A percentile compares a stretch with the other conserved stretches of the same genome.
phyloP scores from a whole-genome alignment of 2,329 filamentous ascomycete genomes.

The Cercospora zeina region DNA sequence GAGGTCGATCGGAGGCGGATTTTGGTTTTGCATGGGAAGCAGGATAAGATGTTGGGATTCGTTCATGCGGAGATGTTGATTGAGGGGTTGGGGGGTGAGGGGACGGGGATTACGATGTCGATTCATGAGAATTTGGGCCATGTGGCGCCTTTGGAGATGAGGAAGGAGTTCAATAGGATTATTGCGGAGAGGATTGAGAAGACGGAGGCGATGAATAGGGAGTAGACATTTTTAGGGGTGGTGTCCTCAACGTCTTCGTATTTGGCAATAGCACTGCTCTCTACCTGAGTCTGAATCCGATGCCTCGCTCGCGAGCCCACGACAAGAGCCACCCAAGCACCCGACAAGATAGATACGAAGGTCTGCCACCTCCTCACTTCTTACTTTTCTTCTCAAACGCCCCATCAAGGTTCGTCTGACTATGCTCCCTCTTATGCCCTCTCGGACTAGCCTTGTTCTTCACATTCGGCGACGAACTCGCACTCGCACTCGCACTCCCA shows the following conservation, averaged over 20 bases:
- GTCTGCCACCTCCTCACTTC: not conserved
- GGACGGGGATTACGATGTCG: slow-evolving; percentile 54
- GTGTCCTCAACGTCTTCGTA: not conserved
- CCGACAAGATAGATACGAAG: not conserved
- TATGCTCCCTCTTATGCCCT: slow-evolving; percentile 39
- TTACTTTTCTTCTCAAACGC: slow-evolving; percentile 37
- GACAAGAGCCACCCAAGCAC: not conserved
- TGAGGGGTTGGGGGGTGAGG: slow-evolving; percentile 62
- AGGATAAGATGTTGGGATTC: slow-evolving; percentile 75
- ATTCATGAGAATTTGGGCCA: slow-evolving; percentile 75
- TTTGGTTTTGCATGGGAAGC: slow-evolving; percentile 72
- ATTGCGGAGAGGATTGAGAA: slow-evolving; percentile 61
- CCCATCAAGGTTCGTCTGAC: slow-evolving; percentile 39
- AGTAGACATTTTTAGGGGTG: not conserved
- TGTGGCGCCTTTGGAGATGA: slow-evolving; percentile 70
- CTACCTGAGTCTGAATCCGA: not conserved
- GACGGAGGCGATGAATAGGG: slow-evolving; percentile 42
- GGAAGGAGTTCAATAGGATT: slow-evolving; percentile 66
- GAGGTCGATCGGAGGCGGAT: slow-evolving; percentile 71
- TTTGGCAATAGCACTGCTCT: not conserved
- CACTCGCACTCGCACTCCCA: not conserved
- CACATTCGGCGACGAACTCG: slow-evolving; percentile 1
- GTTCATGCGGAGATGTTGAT: slow-evolving; percentile 70
- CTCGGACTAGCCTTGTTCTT: slow-evolving; percentile 18
- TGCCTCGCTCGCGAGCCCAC: no score